These are phyloP conservation scores for Myrmaecium sp. DNA, from an alignment of 2,329 filamentous ascomycete species.

Conservation along the genomic window DNA sequence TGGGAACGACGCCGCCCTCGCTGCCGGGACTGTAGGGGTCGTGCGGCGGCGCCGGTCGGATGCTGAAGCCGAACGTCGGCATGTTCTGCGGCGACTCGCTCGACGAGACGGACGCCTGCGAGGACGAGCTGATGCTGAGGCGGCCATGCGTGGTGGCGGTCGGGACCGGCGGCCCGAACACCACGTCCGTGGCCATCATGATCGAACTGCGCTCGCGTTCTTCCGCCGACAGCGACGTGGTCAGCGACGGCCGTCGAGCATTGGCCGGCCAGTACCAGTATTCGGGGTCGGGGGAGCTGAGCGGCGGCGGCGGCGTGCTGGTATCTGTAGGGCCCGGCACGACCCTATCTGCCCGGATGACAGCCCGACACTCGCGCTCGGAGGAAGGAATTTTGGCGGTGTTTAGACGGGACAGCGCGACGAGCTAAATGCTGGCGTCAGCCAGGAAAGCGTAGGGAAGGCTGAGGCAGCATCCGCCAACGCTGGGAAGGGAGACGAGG, in stretches of 20 bases:
- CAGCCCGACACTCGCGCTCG: not conserved
- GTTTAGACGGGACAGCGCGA: conserved; percentile 3
- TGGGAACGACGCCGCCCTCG: conserved; percentile 31
- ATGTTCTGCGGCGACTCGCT: conserved; percentile 22
- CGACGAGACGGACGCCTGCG: conserved; percentile 23
- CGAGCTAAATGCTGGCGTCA: not conserved
- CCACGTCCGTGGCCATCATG: conserved; percentile 19
- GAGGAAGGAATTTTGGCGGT: conserved; percentile 4
- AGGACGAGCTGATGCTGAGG: conserved; percentile 23
- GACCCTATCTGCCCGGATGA: conserved; percentile 1
- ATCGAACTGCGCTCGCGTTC: conserved; percentile 5
- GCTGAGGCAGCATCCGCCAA: not conserved
- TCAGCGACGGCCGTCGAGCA: not conserved
- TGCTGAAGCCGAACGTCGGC: conserved; percentile 16
- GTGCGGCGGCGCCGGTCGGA: conserved; percentile 11
- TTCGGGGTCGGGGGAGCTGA: conserved; percentile 1
- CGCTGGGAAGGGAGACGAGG: not conserved
- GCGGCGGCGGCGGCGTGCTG: conserved; percentile 1
- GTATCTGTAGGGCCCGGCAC: conserved; percentile 2
- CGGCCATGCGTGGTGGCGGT: conserved; percentile 11
- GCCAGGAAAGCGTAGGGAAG: not conserved
- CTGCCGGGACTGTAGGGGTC: conserved; percentile 11
- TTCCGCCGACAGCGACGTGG: not conserved
- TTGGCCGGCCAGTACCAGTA: conserved; percentile 2
- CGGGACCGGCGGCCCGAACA: conserved; percentile 18